A percentile compares a stretch with the other conserved stretches of the same genome.
These are phyloP conservation scores for Sutorius eximius DNA, from an alignment of 1,284 basidiomycete genomes.

Conservation along the genomic window DNA sequence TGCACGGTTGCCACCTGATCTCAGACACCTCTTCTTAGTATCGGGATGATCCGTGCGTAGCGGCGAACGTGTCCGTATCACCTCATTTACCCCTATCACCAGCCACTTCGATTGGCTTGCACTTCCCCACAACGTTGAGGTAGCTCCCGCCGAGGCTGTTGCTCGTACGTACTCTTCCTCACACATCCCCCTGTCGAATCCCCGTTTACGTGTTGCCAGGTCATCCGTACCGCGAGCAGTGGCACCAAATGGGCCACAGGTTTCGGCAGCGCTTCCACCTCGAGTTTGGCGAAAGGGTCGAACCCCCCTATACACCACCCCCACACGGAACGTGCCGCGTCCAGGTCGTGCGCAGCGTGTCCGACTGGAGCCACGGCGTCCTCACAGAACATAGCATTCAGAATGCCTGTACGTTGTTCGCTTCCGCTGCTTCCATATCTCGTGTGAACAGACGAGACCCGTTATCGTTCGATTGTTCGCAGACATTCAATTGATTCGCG, in stretches of 20 bases:
- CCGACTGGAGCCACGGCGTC: constrained; percentile 91
- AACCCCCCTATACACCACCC: constrained; percentile 42
- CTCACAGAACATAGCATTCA: constrained; percentile 85
- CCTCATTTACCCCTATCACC: constrained; percentile 7
- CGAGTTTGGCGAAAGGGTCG: constrained; percentile 34
- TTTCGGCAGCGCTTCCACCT: constrained; percentile 63
- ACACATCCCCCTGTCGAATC: background rate
- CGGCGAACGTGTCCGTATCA: background rate
- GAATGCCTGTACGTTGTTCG: constrained; percentile 68
- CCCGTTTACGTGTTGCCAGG: constrained; percentile 35
- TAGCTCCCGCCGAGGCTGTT: constrained; percentile 64
- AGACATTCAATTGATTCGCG: constrained; percentile 81
- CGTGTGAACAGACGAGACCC: constrained; percentile 4
- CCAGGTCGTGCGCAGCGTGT: constrained; percentile 80
- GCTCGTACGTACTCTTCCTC: constrained; percentile 42
- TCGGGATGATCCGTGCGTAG: constrained; percentile 49
- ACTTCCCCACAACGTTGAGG: constrained; percentile 70
- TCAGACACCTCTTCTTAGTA: constrained; percentile 42
- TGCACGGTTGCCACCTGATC: background rate
- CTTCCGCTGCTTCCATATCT: background rate
- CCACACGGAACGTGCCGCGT: constrained; percentile 59
- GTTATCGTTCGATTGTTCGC: constrained; percentile 3
- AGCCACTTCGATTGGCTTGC: constrained; percentile 76
- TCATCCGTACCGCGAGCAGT: constrained; percentile 70
- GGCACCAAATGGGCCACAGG: constrained; percentile 55